Evolutionary conservation across 805 yeast species (phyloP).

Genomic region (Kuraishia borneana): DNA sequence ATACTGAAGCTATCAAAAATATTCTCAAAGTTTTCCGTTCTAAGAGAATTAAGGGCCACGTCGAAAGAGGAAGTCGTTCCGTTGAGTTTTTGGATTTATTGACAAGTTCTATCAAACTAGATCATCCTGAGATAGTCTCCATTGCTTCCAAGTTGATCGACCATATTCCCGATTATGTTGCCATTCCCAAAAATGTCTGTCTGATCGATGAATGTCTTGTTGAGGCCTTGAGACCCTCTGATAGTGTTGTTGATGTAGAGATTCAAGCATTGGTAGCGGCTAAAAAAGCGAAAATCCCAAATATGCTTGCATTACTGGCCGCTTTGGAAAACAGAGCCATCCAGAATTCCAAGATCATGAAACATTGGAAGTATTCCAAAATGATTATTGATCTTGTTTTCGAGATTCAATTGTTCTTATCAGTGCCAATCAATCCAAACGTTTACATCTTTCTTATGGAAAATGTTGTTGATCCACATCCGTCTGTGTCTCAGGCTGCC

Average conservation of each 20-base stretch:
- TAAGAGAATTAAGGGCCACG: conserved; percentile 44
- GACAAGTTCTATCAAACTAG: conserved; percentile 42
- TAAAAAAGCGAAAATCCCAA: conserved; percentile 42
- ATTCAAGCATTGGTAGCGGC: conserved; percentile 51
- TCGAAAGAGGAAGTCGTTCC: conserved; percentile 46
- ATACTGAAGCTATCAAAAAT: conserved; percentile 49
- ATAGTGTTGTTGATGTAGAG: conserved; percentile 42
- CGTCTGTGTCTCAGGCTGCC: conserved; percentile 48
- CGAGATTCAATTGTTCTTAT: conserved; percentile 41
- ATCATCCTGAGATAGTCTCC: conserved; percentile 41
- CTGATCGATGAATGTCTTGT: conserved; percentile 32
- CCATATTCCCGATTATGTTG: conserved; percentile 25
- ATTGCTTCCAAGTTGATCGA: conserved; percentile 42
- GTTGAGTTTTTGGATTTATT: conserved; percentile 37
- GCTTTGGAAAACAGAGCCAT: conserved; percentile 29
- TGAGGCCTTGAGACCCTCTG: conserved; percentile 50
- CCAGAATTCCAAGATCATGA: conserved; percentile 12
- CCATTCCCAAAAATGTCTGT: conserved; percentile 42
- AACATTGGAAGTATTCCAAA: conserved; percentile 48
- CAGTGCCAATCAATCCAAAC: conserved; percentile 28
- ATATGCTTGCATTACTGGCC: conserved; percentile 27
- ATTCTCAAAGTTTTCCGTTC: conserved; percentile 48
- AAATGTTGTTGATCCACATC: conserved; percentile 52
- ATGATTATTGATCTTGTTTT: conserved; percentile 39
- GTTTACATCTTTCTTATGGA: conserved; percentile 32